These are phyloP conservation scores for Beta vulgaris DNA, from an alignment of 148 eudicot genomes.

Conservation along the genomic window DNA sequence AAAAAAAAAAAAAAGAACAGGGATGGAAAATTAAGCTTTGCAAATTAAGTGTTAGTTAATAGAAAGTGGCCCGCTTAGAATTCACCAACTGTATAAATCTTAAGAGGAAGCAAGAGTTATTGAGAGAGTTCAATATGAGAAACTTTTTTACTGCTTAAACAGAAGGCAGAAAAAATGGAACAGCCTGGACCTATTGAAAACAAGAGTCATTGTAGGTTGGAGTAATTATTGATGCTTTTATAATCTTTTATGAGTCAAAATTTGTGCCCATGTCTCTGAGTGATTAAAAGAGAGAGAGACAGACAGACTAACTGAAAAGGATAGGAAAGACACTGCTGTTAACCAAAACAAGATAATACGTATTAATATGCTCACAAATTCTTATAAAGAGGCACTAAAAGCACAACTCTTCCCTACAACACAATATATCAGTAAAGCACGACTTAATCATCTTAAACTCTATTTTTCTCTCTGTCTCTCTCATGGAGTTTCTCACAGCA, in stretches of 20 bases:
- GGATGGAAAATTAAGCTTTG: background rate
- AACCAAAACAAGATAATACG: background rate
- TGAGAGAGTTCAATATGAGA: constrained; percentile 14
- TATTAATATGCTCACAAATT: background rate
- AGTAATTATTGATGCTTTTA: constrained; percentile 15
- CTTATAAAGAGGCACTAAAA: constrained; percentile 29
- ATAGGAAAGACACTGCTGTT: constrained; percentile 11
- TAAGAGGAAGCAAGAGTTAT: constrained; percentile 7
- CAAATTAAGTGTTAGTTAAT: constrained; percentile 5
- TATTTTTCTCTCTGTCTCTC: constrained; percentile 6
- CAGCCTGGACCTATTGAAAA: constrained; percentile 26
- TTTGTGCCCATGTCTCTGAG: constrained; percentile 12
- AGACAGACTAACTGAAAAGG: constrained; percentile 6
- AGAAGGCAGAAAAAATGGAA: background rate
- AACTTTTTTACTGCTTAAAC: background rate
- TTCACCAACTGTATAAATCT: constrained; percentile 1
- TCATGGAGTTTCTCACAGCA: constrained; percentile 40
- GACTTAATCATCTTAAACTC: background rate
- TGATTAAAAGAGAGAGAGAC: constrained; percentile 9
- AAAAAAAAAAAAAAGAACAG: background rate
- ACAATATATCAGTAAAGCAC: constrained; percentile 14
- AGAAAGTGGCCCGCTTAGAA: constrained; percentile 20
- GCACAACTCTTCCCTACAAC: constrained; percentile 15
- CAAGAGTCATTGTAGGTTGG: constrained; percentile 15
- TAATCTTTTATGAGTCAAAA: constrained; percentile 5